Conservation (phyloP, 441 rosid genomes). For the Populus tomentosa region DNA sequence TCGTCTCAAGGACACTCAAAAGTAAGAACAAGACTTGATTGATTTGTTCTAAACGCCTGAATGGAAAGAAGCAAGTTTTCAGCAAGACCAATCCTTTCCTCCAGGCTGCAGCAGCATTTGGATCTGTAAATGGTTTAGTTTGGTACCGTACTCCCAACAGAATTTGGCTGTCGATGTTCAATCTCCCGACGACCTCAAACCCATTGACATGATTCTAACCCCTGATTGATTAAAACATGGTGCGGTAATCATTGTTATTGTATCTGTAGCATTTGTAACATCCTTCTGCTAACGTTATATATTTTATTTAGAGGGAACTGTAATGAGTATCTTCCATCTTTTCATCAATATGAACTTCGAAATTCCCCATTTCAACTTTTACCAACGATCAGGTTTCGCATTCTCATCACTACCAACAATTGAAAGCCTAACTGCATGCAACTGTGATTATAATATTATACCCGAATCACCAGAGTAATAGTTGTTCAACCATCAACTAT, state of each 20-base stretch:
- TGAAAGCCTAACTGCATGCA: background rate
- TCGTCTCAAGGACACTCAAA: conserved; percentile 16
- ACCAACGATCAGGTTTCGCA: background rate
- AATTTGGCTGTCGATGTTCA: background rate
- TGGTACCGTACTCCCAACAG: background rate
- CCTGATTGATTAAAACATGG: background rate
- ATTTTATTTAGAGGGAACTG: background rate
- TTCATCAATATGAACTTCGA: background rate
- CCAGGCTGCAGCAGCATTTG: background rate
- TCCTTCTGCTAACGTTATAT: too few relatives aligned
- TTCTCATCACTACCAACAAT: background rate
- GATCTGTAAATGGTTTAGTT: conserved; percentile 11
- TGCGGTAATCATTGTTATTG: background rate
- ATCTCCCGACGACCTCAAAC: background rate
- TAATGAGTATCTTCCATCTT: background rate
- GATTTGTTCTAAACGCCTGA: background rate
- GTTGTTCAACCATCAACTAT: background rate
- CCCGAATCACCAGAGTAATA: background rate
- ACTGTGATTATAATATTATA: background rate
- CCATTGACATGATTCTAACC: background rate
- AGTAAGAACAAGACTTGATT: conserved; percentile 11
- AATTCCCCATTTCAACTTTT: background rate
- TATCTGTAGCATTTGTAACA: background rate
- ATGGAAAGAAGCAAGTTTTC: background rate
- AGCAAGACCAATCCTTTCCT: background rate